Conservation (phyloP, 2,329 filamentous ascomycete species). For the Diaporthe helianthi region DNA sequence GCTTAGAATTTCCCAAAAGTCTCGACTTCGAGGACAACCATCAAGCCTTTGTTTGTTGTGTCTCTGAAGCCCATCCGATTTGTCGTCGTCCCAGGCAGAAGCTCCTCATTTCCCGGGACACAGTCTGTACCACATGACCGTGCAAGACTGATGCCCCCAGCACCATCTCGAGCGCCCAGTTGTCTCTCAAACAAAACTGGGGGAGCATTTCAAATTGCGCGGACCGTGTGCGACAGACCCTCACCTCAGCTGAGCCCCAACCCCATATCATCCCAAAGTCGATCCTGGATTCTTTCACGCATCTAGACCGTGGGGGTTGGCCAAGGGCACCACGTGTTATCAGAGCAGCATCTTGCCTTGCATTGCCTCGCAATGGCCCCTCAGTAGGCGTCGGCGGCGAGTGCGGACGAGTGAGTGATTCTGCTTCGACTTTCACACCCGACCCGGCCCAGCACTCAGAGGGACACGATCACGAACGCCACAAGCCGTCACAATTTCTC, state of each 20-base stretch:
- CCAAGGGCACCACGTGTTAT: slow-evolving; percentile 15
- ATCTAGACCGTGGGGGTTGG: background rate
- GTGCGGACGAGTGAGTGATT: background rate
- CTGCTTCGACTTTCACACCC: background rate
- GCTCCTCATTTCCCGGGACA: slow-evolving; percentile 31
- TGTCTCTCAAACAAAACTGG: slow-evolving; percentile 33
- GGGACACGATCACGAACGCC: background rate
- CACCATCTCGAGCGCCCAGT: slow-evolving; percentile 24
- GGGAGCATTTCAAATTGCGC: slow-evolving; percentile 33
- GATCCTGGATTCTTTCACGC: background rate
- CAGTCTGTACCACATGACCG: slow-evolving; percentile 31
- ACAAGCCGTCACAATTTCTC: slow-evolving; percentile 19
- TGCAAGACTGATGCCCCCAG: slow-evolving; percentile 16
- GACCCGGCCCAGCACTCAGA: background rate
- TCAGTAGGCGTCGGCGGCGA: slow-evolving; percentile 23
- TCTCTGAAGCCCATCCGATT: slow-evolving; percentile 3
- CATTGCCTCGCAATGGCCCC: slow-evolving; percentile 1
- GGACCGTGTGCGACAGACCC: slow-evolving; percentile 28
- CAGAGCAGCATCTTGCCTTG: background rate
- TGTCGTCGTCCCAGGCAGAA: slow-evolving; percentile 5
- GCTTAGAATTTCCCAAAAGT: slow-evolving; percentile 30
- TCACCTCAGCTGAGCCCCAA: slow-evolving; percentile 28
- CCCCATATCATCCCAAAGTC: background rate
- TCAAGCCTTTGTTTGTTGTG: slow-evolving; percentile 13
- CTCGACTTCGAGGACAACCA: slow-evolving; percentile 8